phyloP scores from a whole-genome alignment of 202 grass and related monocot species.

The Cymbopogon flexuosus region DNA sequence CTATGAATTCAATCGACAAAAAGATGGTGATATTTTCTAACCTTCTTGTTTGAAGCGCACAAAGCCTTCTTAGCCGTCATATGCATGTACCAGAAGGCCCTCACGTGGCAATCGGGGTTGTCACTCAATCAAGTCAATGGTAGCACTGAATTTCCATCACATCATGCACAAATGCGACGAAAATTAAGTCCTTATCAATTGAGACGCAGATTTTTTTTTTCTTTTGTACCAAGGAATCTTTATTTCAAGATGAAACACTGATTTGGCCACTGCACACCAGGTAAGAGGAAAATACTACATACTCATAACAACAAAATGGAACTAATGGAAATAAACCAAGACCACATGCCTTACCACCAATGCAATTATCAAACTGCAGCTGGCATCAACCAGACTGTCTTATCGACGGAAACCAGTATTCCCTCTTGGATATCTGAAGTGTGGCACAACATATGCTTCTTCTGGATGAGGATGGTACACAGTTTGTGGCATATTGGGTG shows the following conservation, averaged over 20 bases:
- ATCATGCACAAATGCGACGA: not conserved
- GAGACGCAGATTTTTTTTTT: not conserved
- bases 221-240: not conserved
- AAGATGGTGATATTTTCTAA: not conserved
- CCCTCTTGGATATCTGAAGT: constrained; percentile 17
- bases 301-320: not conserved
- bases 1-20: not conserved
- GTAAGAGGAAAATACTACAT: not conserved
- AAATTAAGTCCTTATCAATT: not conserved
- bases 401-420: constrained; percentile 23
- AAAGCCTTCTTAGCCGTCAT: not conserved
- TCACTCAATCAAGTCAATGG: not conserved
- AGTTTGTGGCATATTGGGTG: not conserved
- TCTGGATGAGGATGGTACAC: not conserved
- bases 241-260: not conserved
- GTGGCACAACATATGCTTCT: not conserved
- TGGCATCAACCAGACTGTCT: constrained; percentile 2
- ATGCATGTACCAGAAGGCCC: not conserved
- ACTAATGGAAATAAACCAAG: not conserved
- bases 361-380: constrained; percentile 6
- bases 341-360: not conserved
- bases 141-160: not conserved
- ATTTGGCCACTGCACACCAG: not conserved
- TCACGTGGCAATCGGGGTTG: not conserved
- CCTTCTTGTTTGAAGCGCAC: not conserved